These are phyloP conservation scores for Cucumis cinereus DNA, from an alignment of 306 rosid genomes.

Conservation along the genomic window DNA sequence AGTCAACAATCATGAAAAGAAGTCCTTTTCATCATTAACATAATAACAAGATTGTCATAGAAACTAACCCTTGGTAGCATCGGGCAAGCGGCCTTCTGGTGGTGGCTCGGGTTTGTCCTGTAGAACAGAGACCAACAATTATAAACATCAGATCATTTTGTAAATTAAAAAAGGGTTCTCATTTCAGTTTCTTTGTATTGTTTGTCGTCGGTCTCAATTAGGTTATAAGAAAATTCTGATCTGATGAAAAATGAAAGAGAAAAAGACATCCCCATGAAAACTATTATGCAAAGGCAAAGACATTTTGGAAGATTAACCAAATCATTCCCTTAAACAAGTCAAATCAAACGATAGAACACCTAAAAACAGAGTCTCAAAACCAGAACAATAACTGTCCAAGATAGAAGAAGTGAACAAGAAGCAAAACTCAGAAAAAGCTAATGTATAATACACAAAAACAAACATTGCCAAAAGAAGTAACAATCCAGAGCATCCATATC, in stretches of 20 bases:
- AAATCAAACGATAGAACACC: neutral
- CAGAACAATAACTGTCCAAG: neutral
- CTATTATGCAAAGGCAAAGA: neutral
- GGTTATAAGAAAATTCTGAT: neutral
- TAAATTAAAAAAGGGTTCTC: neutral
- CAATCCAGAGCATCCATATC: neutral
- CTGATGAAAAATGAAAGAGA: neutral
- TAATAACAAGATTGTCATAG: neutral
- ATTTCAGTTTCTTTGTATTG: neutral
- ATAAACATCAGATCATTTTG: neutral
- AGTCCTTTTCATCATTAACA: neutral
- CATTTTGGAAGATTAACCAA: neutral
- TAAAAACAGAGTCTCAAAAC: neutral
- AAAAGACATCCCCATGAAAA: neutral
- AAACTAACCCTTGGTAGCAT: slow-evolving; percentile 59
- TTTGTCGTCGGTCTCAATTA: neutral
- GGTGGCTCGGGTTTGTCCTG: slow-evolving; percentile 81
- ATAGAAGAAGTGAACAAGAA: neutral
- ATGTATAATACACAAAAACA: neutral
- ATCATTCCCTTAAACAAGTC: neutral
- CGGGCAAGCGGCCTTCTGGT: slow-evolving; percentile 91
- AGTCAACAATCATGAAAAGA: neutral
- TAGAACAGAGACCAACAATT: neutral
- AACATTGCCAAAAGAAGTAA: neutral
- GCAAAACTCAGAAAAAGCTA: neutral